phyloP scores from a whole-genome alignment of 208 protist species.

The Trypanosoma rangeli region DNA sequence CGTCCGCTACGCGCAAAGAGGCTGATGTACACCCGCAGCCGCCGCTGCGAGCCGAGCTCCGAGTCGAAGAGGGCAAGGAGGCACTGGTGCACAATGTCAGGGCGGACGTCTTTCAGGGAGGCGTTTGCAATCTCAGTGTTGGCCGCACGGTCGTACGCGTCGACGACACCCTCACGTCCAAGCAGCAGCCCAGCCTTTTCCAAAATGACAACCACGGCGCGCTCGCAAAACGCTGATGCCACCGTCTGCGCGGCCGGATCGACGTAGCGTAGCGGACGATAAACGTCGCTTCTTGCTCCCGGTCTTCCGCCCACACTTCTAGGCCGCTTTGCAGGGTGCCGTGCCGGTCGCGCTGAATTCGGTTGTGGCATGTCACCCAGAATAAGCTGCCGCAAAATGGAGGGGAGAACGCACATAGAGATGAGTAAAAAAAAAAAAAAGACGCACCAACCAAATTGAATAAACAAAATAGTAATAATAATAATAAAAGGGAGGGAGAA shows the following conservation, averaged over 20 bases:
- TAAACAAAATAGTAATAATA: background rate
- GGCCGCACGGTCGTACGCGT: conserved; percentile 82
- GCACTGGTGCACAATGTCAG: conserved; percentile 92
- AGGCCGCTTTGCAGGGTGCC: conserved; percentile 5
- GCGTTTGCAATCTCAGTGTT: conserved; percentile 77
- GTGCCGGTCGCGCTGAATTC: background rate
- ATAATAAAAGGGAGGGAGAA: background rate
- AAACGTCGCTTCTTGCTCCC: background rate
- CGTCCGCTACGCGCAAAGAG: conserved; percentile 66
- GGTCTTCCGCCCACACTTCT: background rate
- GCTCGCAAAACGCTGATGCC: conserved; percentile 12
- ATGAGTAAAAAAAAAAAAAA: conserved; percentile 8
- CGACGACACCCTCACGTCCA: conserved; percentile 72
- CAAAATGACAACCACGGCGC: conserved; percentile 84
- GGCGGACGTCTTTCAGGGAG: conserved; percentile 73
- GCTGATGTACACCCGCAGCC: conserved; percentile 84
- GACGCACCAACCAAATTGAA: background rate
- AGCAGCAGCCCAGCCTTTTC: conserved; percentile 82
- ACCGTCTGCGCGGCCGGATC: background rate
- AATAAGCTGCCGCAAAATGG: background rate
- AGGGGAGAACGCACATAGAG: background rate
- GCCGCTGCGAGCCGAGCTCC: conserved; percentile 60
- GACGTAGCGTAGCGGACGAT: conserved; percentile 14
- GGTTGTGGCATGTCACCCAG: background rate
- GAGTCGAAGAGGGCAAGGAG: conserved; percentile 92